Base-by-base conservation (phyloP, 371 early-diverging fungal species). In the Parasitella parasitica region DNA sequence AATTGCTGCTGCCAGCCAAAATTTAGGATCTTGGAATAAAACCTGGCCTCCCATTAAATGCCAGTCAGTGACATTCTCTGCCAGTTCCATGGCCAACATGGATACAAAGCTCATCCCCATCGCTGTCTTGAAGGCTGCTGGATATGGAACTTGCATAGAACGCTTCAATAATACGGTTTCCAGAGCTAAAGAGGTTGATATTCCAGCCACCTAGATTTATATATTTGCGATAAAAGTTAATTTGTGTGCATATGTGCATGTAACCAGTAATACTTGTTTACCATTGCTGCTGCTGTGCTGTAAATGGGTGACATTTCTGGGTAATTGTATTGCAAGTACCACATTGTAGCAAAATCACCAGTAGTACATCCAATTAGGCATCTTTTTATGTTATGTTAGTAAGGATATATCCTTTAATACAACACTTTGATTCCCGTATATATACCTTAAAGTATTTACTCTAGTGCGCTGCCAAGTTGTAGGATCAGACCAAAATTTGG, bases 61-160 rank as follows among this genome's bases (percentile, higher is more conserved):
- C 71, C 73, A 78, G 54, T 83, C 81, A 12, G 80, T 79, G 0
- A 64, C 65, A 49, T 84, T 84, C 53, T 84, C 84, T 1, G 82
- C 73, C 3, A 81, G 50, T 62, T 84, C 84, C 84, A 84, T 84
- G 1, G 78, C 79, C 59, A 80, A 39, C 84, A 84, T 84, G n/a
- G 82, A 82, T 20, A 77, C 79, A 63, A 84, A 64, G 32, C 79
- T 79, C 84, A 84, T 84, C 11, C 82, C 81, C 62, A 80, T 80
- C 9, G 84, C 84, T 8, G 84, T 80, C 36, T 75, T 78, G 72
- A 84, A 80, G 12, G 84, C 80, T 6, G 61, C 67, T 3, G 35
- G 22, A 39, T 71, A 69, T 12, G 67, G 58, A 37, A 81, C 72
- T 12, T 69, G 48, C 77, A 83, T 71, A 2, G 82, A 72, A 7